Conservation (phyloP, 2,329 filamentous ascomycete genomes). For the Lachnellula cervina region DNA sequence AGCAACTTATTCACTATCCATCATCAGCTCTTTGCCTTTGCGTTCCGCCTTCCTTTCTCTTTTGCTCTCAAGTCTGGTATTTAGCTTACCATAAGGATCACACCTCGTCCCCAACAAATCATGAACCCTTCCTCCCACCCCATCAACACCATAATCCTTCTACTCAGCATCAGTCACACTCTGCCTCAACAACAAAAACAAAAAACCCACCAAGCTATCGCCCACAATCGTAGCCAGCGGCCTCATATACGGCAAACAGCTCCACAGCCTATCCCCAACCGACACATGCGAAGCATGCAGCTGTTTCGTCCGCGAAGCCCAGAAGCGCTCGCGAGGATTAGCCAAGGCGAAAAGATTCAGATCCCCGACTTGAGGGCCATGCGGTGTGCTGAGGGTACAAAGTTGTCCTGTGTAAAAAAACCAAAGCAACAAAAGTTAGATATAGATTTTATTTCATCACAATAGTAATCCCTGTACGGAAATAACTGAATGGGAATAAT, state of each 20-base stretch:
- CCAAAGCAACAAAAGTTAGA: neutral
- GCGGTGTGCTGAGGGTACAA: constrained; percentile 68
- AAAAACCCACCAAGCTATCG: constrained; percentile 50
- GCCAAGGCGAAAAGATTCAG: constrained; percentile 75
- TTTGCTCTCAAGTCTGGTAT: too few species aligned
- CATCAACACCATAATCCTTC: constrained; percentile 53
- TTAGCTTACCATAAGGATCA: constrained; percentile 62
- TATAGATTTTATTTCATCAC: too few species aligned
- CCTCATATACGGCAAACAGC: constrained; percentile 68
- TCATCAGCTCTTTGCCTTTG: constrained; percentile 2
- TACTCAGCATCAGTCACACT: too few species aligned
- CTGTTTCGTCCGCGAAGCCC: constrained; percentile 74
- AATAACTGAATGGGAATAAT: neutral
- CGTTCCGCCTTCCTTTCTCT: neutral
- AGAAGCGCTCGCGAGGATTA: constrained; percentile 77
- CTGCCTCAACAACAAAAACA: too few species aligned
- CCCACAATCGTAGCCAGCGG: constrained; percentile 66
- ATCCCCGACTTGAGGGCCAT: constrained; percentile 76
- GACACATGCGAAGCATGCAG: constrained; percentile 72
- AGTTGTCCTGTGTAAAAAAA: constrained; percentile 49
- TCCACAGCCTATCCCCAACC: constrained; percentile 72
- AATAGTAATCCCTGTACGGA: too few species aligned
- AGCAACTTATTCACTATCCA: constrained; percentile 63
- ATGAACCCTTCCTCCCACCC: constrained; percentile 64
- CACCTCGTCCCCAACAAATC: constrained; percentile 76